Evolutionary conservation across 2,329 filamentous ascomycete genomes (phyloP).

Genomic region (Beauveria varroae): DNA sequence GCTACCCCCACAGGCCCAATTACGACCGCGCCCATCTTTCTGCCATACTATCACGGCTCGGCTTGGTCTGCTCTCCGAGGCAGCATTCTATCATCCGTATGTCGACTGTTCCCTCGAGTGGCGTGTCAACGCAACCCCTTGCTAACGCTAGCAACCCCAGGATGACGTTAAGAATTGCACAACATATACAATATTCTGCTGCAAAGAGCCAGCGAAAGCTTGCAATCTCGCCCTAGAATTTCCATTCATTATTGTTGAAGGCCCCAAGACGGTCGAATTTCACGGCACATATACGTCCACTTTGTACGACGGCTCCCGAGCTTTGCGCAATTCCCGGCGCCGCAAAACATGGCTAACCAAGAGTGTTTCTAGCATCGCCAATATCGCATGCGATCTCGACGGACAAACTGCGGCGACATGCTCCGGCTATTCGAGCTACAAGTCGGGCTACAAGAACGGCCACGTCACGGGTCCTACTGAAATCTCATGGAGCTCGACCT

Average conservation of each 20-base stretch:
- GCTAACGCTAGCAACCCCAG: constrained; percentile 18
- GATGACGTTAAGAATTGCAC: constrained; percentile 29
- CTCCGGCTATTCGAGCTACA: constrained; percentile 40
- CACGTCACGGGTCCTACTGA: constrained; percentile 35
- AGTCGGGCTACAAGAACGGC: constrained; percentile 30
- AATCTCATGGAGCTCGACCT: constrained; percentile 37
- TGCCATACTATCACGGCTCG: constrained; percentile 35
- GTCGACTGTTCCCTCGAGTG: constrained; percentile 11
- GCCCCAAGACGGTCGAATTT: constrained; percentile 36
- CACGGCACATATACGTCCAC: constrained; percentile 35
- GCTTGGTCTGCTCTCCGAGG: constrained; percentile 39
- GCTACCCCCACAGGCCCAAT: constrained; percentile 17
- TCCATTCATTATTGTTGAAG: constrained; percentile 40
- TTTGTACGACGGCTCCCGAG: constrained; percentile 26
- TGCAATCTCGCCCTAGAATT: constrained; percentile 39
- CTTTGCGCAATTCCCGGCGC: not conserved
- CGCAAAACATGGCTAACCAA: not conserved
- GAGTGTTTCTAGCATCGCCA: constrained; percentile 29
- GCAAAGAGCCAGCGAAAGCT: constrained; percentile 29
- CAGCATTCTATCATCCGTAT: constrained; percentile 37
- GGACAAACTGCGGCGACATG: constrained; percentile 38
- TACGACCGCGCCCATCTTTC: constrained; percentile 36
- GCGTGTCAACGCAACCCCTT: not conserved
- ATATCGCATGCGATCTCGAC: constrained; percentile 35
- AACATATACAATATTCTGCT: constrained; percentile 43